Base-by-base conservation (phyloP, 176 grass and related monocot genomes). In the Cymbopogon citratus region DNA sequence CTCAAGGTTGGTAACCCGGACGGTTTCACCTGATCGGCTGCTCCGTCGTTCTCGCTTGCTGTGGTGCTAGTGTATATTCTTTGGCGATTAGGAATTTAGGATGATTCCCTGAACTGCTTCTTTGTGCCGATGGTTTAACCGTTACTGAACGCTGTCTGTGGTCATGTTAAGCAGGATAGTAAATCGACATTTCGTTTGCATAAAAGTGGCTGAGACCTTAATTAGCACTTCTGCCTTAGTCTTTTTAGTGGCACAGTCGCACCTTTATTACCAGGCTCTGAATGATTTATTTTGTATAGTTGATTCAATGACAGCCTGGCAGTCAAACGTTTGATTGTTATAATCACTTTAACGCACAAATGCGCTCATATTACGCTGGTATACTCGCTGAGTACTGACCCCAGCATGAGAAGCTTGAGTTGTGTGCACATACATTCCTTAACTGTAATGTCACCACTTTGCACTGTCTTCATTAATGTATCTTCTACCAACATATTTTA, bases 1-100 rank as follows among this genome's bases (percentile, higher is more conserved):
- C 91, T 98, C 52, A 98, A 98, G 90, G 96, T 98, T 34, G 5
- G 6, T 28, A 24, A 16, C 13, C n/a, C 25, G 1, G 21, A 3
- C 7, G 2, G n/a, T 73, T 28, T 14, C 59, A 27, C 24, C 12
- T 62, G 4, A 10, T 27, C 0, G 24, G 59, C 3, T 62, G 12
- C 71, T 45, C 57, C 9, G 1, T 36, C 1, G 16, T 14, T 56
- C 61, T 5, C 33, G 45, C 2, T 10, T 82, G 29, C 1, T 76
- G 23, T 11, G 10, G 10, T 48, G 15, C 14, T 21, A 19, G 15
- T 27, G 46, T 35, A 10, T 48, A 26, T 23, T 25, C 26, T n/a
- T 24, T 63, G 5, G 62, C 52, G 31, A 39, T 45, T 7, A 24
- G 3, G 28, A n/a, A n/a, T n/a, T n/a, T n/a, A 33, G 1, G 31